These are phyloP conservation scores for Mucor plumbeus DNA, from an alignment of 371 early-diverging fungal genomes.

Conservation along the genomic window DNA sequence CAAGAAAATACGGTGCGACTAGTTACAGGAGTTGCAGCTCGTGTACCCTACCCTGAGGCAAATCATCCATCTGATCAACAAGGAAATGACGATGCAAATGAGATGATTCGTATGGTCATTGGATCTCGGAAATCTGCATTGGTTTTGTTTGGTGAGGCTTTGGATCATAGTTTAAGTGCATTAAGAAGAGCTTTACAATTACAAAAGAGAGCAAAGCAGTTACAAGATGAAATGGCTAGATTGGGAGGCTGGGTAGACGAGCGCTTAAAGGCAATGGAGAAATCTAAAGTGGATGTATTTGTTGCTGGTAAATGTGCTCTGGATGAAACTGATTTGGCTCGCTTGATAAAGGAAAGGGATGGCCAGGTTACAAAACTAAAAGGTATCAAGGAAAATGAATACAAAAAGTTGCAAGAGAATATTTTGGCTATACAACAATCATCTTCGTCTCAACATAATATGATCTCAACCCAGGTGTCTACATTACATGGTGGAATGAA, in stretches of 20 bases:
- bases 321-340: slow-evolving; percentile 32
- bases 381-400: slow-evolving; percentile 35
- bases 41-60: slow-evolving; percentile 45
- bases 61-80: slow-evolving; percentile 28
- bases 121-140: slow-evolving; percentile 38
- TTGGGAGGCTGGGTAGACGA: slow-evolving; percentile 42
- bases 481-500: slow-evolving; percentile 16
- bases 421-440: slow-evolving; percentile 14
- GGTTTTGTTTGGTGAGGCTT: slow-evolving; percentile 39
- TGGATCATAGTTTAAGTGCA: slow-evolving; percentile 44
- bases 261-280: slow-evolving; percentile 26
- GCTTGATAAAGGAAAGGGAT: slow-evolving; percentile 39
- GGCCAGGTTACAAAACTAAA: slow-evolving; percentile 35
- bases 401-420: slow-evolving; percentile 27
- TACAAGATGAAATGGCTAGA: slow-evolving; percentile 40
- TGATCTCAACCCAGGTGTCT: background rate
- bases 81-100: slow-evolving; percentile 44
- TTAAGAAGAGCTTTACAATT: slow-evolving; percentile 44
- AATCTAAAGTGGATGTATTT: slow-evolving; percentile 36
- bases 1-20: slow-evolving; percentile 42
- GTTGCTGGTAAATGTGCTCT: slow-evolving; percentile 33
- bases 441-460: slow-evolving; percentile 9
- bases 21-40: slow-evolving; percentile 33
- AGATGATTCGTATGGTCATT: slow-evolving; percentile 37
- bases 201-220: slow-evolving; percentile 35